These are phyloP conservation scores for Phalaenopsis equestris DNA, from an alignment of 106 monocot genomes.

Conservation along the genomic window DNA sequence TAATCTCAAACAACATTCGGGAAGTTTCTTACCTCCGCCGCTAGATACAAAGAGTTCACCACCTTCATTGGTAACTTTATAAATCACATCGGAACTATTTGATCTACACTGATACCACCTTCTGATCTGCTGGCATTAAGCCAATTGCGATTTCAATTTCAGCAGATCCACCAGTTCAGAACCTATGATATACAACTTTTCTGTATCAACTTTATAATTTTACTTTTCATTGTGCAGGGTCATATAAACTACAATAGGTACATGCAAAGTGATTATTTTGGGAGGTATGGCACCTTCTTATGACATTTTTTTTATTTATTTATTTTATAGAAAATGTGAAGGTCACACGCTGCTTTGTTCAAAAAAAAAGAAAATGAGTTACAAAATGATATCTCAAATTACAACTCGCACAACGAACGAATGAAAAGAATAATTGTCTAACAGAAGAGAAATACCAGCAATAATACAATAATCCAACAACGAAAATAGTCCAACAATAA, in stretches of 20 bases:
- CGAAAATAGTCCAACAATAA: too few species aligned
- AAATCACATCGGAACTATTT: conserved; percentile 1
- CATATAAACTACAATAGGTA: not conserved
- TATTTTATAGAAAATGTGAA: too few species aligned
- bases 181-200: not conserved
- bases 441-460: too few species aligned
- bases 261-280: not conserved
- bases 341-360: too few species aligned
- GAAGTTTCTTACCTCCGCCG: conserved; percentile 37
- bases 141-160: not conserved
- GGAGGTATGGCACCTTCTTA: not conserved
- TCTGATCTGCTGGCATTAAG: not conserved
- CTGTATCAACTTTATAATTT: not conserved
- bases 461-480: too few species aligned
- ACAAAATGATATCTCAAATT: too few species aligned
- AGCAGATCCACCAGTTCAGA: not conserved
- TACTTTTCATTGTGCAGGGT: not conserved
- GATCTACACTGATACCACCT: not conserved
- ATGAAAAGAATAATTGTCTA: too few species aligned
- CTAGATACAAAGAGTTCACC: conserved; percentile 1
- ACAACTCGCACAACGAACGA: too few species aligned
- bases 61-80: conserved; percentile 7
- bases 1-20: conserved; percentile 15
- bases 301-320: too few species aligned
- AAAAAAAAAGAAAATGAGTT: too few species aligned